Percentiles rank a stretch among this genome's conserved stretches.
phyloP scores from a whole-genome alignment of 495 filamentous ascomycete genomes.

The Ramalina peruviana region DNA sequence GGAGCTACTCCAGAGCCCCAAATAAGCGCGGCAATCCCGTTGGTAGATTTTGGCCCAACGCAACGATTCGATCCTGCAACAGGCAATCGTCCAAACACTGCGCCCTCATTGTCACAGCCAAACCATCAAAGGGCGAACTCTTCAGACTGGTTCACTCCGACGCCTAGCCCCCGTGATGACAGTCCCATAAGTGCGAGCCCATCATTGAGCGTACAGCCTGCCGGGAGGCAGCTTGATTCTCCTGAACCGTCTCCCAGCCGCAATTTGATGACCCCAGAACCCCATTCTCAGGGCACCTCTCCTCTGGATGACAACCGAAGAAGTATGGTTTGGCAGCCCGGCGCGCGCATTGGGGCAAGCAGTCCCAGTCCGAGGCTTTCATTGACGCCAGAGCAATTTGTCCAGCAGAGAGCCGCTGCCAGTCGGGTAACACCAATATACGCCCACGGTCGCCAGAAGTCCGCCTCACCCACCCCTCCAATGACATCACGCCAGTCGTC shows the following conservation, averaged over 20 bases:
- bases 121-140: conserved; percentile 19
- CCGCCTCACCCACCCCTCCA: conserved; percentile 31
- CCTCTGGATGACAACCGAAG: conserved; percentile 38
- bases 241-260: conserved; percentile 17
- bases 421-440: conserved; percentile 39
- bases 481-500: conserved; percentile 31
- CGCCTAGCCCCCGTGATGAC: conserved; percentile 20
- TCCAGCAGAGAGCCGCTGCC: conserved; percentile 64
- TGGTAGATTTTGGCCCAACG: conserved; percentile 80
- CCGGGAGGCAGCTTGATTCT: not conserved
- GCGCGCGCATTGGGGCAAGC: conserved; percentile 30
- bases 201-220: conserved; percentile 2
- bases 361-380: conserved; percentile 29
- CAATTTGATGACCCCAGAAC: conserved; percentile 18
- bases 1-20: conserved; percentile 19
- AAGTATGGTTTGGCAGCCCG: conserved; percentile 71
- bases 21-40: conserved; percentile 45
- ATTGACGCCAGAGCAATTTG: conserved; percentile 62
- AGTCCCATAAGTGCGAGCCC: conserved; percentile 1
- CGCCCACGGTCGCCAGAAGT: conserved; percentile 13
- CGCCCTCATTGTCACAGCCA: conserved; percentile 15
- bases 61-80: conserved; percentile 44
- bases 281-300: conserved; percentile 7
- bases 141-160: conserved; percentile 6
- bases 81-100: conserved; percentile 12